Conservation (phyloP, 768 basidiomycete species). For the Russula abietina region DNA sequence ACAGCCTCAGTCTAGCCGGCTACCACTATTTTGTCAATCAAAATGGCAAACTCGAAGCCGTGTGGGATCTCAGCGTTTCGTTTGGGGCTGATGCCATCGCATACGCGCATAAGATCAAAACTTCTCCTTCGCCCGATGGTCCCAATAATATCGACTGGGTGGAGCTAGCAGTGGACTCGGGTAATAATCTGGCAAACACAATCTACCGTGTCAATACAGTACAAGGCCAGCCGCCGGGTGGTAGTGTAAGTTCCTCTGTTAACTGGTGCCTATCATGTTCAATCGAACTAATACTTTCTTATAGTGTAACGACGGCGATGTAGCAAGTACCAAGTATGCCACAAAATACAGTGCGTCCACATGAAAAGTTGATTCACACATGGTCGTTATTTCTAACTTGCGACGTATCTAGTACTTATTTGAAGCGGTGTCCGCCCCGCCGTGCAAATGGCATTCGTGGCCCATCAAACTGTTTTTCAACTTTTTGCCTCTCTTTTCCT, state of each 20-base stretch:
- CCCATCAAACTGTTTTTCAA: background rate
- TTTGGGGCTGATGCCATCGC: too few relatives aligned
- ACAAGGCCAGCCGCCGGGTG: slow-evolving; percentile 9
- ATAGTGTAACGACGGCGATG: slow-evolving; percentile 2
- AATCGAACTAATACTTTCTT: background rate
- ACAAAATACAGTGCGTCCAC: slow-evolving; percentile 18
- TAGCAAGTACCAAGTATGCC: slow-evolving; percentile 16
- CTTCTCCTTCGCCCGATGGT: slow-evolving; percentile 8
- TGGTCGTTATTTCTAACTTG: background rate
- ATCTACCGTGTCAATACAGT: slow-evolving; percentile 19
- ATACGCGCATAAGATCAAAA: slow-evolving; percentile 6
- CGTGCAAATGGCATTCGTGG: too few relatives aligned
- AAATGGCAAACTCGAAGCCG: background rate
- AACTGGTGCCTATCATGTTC: background rate
- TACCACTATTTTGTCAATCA: slow-evolving; percentile 17
- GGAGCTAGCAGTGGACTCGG: background rate
- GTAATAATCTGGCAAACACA: background rate
- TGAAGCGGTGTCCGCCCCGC: background rate
- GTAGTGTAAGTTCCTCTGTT: slow-evolving; percentile 1
- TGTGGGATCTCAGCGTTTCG: too few relatives aligned
- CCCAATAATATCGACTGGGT: slow-evolving; percentile 16
- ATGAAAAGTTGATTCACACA: too few relatives aligned
- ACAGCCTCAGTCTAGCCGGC: background rate
- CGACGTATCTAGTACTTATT: background rate
- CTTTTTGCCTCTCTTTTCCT: too few relatives aligned